Conservation (phyloP, 2,329 filamentous ascomycete genomes). For the Fusarium solani-melongenae region DNA sequence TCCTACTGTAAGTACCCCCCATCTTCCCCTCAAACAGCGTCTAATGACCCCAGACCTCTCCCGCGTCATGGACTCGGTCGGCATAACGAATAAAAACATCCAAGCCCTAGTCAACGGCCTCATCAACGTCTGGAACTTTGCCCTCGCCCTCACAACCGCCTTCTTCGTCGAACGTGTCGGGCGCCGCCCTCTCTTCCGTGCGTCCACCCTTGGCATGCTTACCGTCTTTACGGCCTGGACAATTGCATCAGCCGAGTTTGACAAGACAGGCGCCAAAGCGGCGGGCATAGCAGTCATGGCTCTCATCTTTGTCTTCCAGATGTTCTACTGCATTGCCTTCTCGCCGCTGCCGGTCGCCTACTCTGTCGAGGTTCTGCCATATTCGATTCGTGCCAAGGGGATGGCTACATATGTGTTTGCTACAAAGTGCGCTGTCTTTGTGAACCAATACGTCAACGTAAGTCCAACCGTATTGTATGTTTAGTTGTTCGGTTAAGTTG, state of each 20-base stretch:
- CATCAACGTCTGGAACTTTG: conserved; percentile 46
- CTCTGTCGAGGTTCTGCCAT: conserved; percentile 65
- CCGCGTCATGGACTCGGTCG: conserved; percentile 27
- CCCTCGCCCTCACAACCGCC: conserved; percentile 40
- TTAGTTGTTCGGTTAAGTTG: background rate
- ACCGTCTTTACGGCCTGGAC: conserved; percentile 50
- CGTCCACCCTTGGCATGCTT: conserved; percentile 44
- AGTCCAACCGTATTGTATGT: background rate
- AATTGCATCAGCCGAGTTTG: conserved; percentile 47
- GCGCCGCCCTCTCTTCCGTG: conserved; percentile 48
- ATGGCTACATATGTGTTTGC: conserved; percentile 49
- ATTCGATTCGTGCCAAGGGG: conserved; percentile 62
- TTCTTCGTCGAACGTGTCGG: conserved; percentile 43
- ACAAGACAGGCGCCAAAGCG: conserved; percentile 41
- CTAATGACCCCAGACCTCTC: conserved; percentile 11
- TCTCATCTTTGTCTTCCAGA: conserved; percentile 52
- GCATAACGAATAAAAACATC: conserved; percentile 39
- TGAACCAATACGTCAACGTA: conserved; percentile 55
- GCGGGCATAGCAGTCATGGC: conserved; percentile 49
- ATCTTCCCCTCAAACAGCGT: background rate
- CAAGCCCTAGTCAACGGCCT: conserved; percentile 45
- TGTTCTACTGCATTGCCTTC: conserved; percentile 65
- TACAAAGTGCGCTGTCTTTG: conserved; percentile 45
- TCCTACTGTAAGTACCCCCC: conserved; percentile 41
- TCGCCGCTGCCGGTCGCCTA: conserved; percentile 63